These are phyloP conservation scores for Carpinus viminea DNA, from an alignment of 306 rosid species.

Conservation along the genomic window DNA sequence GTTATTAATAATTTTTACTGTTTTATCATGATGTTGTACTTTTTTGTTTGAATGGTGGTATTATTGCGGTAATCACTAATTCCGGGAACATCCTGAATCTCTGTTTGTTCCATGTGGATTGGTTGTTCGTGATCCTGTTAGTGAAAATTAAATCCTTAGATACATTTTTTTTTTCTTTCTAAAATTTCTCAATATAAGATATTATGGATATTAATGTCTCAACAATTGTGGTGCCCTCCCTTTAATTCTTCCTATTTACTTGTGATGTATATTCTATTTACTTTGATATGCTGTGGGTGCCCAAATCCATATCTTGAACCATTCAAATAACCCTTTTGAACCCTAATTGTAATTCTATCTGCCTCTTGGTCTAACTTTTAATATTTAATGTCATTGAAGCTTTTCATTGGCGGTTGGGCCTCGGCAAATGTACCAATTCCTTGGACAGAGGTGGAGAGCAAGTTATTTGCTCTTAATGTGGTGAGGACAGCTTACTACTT, in stretches of 20 bases:
- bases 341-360: neutral
- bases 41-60: neutral
- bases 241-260: neutral
- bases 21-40: neutral
- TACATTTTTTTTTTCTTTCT: neutral
- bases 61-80: neutral
- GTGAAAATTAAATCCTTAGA: neutral
- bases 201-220: neutral
- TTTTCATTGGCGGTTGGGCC: slow-evolving; percentile 76
- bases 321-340: neutral
- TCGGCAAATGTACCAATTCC: slow-evolving; percentile 68
- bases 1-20: neutral
- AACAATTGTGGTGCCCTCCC: neutral
- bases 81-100: neutral
- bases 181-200: too few relatives aligned
- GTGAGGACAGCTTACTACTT: slow-evolving; percentile 56
- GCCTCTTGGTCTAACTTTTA: neutral
- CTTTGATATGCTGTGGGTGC: neutral
- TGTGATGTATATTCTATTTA: neutral
- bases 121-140: neutral
- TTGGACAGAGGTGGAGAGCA: slow-evolving; percentile 96
- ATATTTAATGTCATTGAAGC: slow-evolving; percentile 47
- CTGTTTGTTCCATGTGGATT: neutral
- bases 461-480: slow-evolving; percentile 87
- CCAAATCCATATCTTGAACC: neutral